These are phyloP conservation scores for Chlorella vulgaris DNA, from an alignment of 139 green algal species.

Conservation along the genomic window DNA sequence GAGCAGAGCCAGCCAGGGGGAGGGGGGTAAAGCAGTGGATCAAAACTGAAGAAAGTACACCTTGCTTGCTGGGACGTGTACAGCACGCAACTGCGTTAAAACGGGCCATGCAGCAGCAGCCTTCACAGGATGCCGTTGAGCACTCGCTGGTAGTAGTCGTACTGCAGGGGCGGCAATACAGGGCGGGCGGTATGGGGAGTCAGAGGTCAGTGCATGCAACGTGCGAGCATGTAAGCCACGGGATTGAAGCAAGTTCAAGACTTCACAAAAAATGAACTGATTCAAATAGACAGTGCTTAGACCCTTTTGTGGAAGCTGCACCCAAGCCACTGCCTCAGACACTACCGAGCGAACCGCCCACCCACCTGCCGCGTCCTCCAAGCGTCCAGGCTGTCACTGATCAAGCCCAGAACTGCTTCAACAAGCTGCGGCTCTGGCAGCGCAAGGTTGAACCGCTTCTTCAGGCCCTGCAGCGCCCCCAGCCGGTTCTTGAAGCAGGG, in stretches of 20 bases:
- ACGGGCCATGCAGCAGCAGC: not conserved
- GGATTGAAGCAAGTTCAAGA: no score
- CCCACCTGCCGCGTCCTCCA: constrained; percentile 91
- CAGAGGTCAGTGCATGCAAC: not conserved
- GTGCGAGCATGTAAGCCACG: not conserved
- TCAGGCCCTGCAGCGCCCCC: constrained; percentile 80
- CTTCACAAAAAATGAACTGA: no score
- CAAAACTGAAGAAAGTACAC: no score
- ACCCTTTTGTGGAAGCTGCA: no score
- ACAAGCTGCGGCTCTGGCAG: constrained; percentile 73
- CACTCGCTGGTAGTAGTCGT: constrained; percentile 98
- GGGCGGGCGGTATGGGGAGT: not conserved
- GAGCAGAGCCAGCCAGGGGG: no score
- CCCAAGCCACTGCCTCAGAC: not conserved
- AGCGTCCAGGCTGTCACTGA: constrained; percentile 89
- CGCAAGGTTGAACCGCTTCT: constrained; percentile 79
- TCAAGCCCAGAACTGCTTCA: constrained; percentile 88
- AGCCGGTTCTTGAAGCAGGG: constrained; percentile 90
- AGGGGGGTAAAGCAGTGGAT: no score
- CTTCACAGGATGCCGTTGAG: constrained; percentile 93
- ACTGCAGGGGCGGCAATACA: constrained; percentile 66
- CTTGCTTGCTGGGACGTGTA: no score
- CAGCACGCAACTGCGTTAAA: not conserved
- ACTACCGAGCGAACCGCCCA: no score
- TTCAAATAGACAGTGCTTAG: no score